Percentiles rank a stretch among this genome's conserved stretches.
These are phyloP conservation scores for Suillus lakei DNA, from an alignment of 768 basidiomycete species.

Conservation along the genomic window DNA sequence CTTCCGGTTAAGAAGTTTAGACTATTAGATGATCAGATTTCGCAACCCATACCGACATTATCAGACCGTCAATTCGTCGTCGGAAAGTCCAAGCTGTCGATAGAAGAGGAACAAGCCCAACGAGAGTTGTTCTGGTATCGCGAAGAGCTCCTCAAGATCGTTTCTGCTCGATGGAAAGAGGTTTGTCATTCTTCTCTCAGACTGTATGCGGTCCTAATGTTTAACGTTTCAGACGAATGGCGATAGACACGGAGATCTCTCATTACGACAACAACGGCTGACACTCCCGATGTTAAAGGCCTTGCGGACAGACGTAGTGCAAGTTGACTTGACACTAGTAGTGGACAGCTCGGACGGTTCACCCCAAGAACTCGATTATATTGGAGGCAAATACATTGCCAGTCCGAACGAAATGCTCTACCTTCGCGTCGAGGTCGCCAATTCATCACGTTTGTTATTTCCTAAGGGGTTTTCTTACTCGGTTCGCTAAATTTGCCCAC, in stretches of 20 bases:
- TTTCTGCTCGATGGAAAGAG: conserved; percentile 86
- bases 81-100: conserved; percentile 66
- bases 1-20: conserved; percentile 75
- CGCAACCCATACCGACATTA: conserved; percentile 78
- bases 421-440: conserved; percentile 60
- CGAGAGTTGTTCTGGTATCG: conserved; percentile 95
- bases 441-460: conserved; percentile 63
- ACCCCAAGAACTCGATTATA: conserved; percentile 18
- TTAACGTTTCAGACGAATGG: conserved; percentile 68
- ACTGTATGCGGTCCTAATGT: conserved; percentile 2
- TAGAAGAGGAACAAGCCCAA: conserved; percentile 63
- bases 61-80: conserved; percentile 93
- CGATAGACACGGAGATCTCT: conserved; percentile 73
- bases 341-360: conserved; percentile 28
- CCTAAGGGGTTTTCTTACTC: conserved; percentile 8
- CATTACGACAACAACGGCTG: conserved; percentile 78
- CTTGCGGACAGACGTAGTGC: conserved; percentile 69
- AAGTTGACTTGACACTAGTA: conserved; percentile 58
- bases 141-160: conserved; percentile 75
- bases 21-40: conserved; percentile 60
- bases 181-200: conserved; percentile 44
- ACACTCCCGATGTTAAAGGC: conserved; percentile 80
- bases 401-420: conserved; percentile 66
- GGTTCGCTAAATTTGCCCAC: background rate
- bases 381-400: conserved; percentile 51